A percentile compares a stretch with the other conserved stretches of the same genome.
These are phyloP conservation scores for Chlorella sp. DNA, from an alignment of 139 green algal species.

Conservation along the genomic window DNA sequence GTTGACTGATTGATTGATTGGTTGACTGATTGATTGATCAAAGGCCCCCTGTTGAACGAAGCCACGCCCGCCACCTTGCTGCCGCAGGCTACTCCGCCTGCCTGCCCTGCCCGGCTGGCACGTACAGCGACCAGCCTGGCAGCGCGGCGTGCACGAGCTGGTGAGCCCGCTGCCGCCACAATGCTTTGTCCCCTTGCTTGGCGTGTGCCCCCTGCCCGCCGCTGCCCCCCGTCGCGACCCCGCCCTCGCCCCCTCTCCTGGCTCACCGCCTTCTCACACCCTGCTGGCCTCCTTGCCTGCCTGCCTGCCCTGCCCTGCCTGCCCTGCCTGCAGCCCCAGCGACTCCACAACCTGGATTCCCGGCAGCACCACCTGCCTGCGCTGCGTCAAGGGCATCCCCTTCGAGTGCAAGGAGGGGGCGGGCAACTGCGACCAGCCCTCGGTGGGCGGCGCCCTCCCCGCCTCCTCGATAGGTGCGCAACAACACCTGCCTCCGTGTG, in stretches of 20 bases:
- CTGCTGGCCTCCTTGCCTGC: background rate
- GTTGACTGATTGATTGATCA: too few relatives aligned
- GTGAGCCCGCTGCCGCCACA: too few relatives aligned
- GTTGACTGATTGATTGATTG: too few relatives aligned
- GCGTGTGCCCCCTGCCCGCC: too few relatives aligned
- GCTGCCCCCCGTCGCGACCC: too few relatives aligned
- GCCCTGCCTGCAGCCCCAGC: background rate
- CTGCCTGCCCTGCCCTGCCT: background rate
- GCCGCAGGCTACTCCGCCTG: background rate
- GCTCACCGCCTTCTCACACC: too few relatives aligned
- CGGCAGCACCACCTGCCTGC: background rate
- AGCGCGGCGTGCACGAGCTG: background rate
- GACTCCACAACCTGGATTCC: background rate
- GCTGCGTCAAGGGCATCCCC: background rate
- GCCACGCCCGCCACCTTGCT: background rate
- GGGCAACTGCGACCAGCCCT: background rate
- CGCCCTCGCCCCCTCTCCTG: too few relatives aligned
- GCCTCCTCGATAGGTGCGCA: background rate
- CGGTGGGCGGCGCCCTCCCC: background rate
- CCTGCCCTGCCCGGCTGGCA: background rate
- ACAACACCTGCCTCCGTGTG: too few relatives aligned
- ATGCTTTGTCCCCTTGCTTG: too few relatives aligned
- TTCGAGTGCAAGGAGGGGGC: background rate
- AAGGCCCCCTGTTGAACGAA: too few relatives aligned
- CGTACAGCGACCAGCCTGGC: background rate